Conservation (phyloP, 768 basidiomycete genomes). For the Serendipita vermifera region DNA sequence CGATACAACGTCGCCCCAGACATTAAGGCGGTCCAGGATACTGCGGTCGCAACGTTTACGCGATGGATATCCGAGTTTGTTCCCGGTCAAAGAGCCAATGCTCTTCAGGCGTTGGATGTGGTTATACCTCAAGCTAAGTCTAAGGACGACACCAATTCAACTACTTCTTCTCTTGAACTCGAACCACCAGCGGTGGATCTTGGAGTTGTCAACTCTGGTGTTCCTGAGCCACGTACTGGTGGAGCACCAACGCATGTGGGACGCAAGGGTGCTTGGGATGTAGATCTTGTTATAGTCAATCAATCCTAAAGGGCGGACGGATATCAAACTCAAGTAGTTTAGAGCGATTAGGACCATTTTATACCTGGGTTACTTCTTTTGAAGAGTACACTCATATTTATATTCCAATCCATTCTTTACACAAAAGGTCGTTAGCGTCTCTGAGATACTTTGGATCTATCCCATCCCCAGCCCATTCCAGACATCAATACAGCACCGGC, state of each 20-base stretch:
- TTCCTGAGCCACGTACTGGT: not conserved
- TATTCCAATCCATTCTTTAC: too few species aligned
- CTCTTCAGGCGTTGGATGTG: too few species aligned
- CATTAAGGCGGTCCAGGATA: constrained; percentile 39
- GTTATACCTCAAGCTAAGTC: not conserved
- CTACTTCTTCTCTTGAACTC: not conserved
- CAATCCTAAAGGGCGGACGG: too few species aligned
- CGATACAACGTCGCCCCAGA: constrained; percentile 37
- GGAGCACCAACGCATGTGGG: not conserved
- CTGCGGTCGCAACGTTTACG: constrained; percentile 41
- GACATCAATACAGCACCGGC: not conserved
- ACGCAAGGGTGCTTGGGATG: not conserved
- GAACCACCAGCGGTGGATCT: not conserved
- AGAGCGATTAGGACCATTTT: too few species aligned
- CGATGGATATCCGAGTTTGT: constrained; percentile 39
- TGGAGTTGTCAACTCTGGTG: not conserved
- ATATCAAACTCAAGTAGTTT: too few species aligned
- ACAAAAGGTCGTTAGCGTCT: too few species aligned
- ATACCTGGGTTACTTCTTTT: too few species aligned
- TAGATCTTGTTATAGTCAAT: not conserved
- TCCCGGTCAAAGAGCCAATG: not conserved
- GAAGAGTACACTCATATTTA: too few species aligned
- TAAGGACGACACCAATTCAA: not conserved
- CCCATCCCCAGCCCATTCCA: not conserved
- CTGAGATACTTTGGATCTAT: too few species aligned